These are phyloP conservation scores for Odontarrhena argentea DNA, from an alignment of 345 rosid species.

Conservation along the genomic window DNA sequence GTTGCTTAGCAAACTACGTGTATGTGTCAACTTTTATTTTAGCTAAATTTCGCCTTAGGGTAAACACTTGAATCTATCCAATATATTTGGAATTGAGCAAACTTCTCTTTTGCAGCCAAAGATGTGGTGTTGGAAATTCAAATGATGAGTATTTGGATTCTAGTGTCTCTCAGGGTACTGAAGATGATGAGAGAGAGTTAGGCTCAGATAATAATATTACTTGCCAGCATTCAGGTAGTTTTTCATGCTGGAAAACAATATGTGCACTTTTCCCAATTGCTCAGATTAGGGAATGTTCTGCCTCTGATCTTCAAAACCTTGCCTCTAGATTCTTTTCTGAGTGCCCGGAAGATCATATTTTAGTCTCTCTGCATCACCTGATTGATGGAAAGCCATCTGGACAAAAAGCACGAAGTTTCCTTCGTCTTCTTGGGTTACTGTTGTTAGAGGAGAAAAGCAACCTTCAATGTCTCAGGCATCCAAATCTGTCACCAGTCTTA, in stretches of 20 bases:
- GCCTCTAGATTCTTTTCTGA: constrained; percentile 58
- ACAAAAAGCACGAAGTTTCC: constrained; percentile 55
- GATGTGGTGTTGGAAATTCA: constrained; percentile 40
- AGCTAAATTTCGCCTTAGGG: neutral
- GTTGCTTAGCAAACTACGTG: constrained; percentile 65
- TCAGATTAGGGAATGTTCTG: constrained; percentile 48
- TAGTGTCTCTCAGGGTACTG: constrained; percentile 31
- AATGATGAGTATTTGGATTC: constrained; percentile 26
- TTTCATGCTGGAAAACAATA: constrained; percentile 54
- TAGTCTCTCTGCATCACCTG: constrained; percentile 58
- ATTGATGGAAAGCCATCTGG: constrained; percentile 77
- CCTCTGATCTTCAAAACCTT: constrained; percentile 51
- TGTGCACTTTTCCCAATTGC: constrained; percentile 69
- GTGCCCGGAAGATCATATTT: constrained; percentile 63
- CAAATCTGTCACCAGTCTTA: constrained; percentile 70
- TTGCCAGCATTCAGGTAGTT: constrained; percentile 47
- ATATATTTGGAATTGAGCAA: constrained; percentile 2
- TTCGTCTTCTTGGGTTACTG: constrained; percentile 66
- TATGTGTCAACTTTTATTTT: constrained; percentile 40
- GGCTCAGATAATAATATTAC: constrained; percentile 34
- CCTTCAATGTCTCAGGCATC: constrained; percentile 76
- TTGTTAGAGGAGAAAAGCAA: constrained; percentile 49
- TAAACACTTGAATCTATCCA: neutral
- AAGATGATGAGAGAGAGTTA: constrained; percentile 22
- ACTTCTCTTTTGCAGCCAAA: constrained; percentile 47